These are phyloP conservation scores for Patellifolia procumbens DNA, from an alignment of 179 eudicot genomes.

Conservation along the genomic window DNA sequence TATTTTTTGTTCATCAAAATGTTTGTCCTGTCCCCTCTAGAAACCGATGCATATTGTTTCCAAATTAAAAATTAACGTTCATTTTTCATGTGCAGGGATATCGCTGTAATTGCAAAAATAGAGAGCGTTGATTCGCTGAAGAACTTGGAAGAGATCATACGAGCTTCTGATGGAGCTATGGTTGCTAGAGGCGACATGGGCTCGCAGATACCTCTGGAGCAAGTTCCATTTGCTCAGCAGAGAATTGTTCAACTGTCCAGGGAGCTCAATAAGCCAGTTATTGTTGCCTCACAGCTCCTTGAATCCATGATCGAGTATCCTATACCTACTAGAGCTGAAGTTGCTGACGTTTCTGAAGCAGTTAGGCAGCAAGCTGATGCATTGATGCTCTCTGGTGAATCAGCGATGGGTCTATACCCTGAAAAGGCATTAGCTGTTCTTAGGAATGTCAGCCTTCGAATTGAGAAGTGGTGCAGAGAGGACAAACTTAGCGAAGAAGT, in stretches of 20 bases:
- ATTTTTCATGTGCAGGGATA: conserved; percentile 28
- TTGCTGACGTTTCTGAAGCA: conserved; percentile 95
- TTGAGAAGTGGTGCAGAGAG: conserved; percentile 68
- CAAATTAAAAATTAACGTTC: neutral
- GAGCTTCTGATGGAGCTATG: conserved; percentile 50
- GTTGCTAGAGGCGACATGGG: conserved; percentile 95
- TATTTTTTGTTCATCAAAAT: neutral
- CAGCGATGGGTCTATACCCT: conserved; percentile 73
- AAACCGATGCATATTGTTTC: neutral
- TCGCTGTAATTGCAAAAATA: conserved; percentile 65
- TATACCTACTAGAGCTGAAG: conserved; percentile 90
- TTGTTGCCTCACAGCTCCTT: conserved; percentile 86
- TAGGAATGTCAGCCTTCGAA: conserved; percentile 60
- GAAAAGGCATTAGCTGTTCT: conserved; percentile 76
- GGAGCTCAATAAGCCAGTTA: conserved; percentile 79
- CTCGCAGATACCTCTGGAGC: conserved; percentile 80
- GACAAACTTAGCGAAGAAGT: conserved; percentile 39
- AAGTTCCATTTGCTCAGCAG: conserved; percentile 76
- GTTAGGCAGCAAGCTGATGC: conserved; percentile 89
- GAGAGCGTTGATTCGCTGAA: conserved; percentile 74
- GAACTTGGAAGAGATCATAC: conserved; percentile 63
- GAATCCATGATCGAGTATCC: conserved; percentile 94
- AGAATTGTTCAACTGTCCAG: conserved; percentile 59
- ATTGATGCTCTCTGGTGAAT: conserved; percentile 87
- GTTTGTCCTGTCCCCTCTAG: neutral